Conservation (phyloP, 2,329 filamentous ascomycete genomes). For the Furcasterigmium sp. region DNA sequence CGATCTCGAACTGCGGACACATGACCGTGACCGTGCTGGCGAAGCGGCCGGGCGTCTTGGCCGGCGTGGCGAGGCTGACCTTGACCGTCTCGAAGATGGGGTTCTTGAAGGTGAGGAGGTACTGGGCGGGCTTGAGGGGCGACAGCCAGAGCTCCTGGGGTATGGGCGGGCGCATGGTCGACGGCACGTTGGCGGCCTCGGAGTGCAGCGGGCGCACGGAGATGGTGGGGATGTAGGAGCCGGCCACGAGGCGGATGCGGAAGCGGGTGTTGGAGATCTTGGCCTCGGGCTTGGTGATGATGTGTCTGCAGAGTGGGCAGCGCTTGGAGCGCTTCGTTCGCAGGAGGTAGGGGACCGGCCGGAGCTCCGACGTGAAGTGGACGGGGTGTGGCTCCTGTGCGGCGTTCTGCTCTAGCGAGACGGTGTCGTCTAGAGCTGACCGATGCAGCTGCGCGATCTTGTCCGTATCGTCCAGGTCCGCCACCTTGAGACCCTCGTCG, state of each 20-base stretch:
- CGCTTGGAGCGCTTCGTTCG: constrained; percentile 92
- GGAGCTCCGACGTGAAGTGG: constrained; percentile 67
- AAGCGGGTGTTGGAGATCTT: constrained; percentile 87
- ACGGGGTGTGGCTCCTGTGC: constrained; percentile 46
- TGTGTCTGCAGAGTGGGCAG: constrained; percentile 87
- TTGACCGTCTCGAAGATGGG: constrained; percentile 88
- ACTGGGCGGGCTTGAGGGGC: constrained; percentile 64
- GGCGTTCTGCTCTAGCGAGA: constrained; percentile 41
- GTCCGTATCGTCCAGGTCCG: constrained; percentile 55
- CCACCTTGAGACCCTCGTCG: constrained; percentile 66
- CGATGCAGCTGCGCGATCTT: constrained; percentile 55
- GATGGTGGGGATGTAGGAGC: constrained; percentile 81
- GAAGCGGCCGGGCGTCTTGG: constrained; percentile 71
- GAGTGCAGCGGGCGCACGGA: constrained; percentile 60
- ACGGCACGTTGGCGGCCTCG: constrained; percentile 16
- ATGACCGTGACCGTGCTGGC: constrained; percentile 81
- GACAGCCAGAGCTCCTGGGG: constrained; percentile 37
- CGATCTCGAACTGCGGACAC: constrained; percentile 90
- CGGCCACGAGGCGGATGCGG: constrained; percentile 85
- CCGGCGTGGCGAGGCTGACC: constrained; percentile 81
- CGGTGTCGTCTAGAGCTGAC: constrained; percentile 60
- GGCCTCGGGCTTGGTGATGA: constrained; percentile 87
- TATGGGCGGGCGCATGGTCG: constrained; percentile 18
- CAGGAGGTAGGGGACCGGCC: constrained; percentile 76
- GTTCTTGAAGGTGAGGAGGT: constrained; percentile 86